These are phyloP conservation scores for Boletus reticuloceps DNA, from an alignment of 768 basidiomycete species.

Conservation along the genomic window DNA sequence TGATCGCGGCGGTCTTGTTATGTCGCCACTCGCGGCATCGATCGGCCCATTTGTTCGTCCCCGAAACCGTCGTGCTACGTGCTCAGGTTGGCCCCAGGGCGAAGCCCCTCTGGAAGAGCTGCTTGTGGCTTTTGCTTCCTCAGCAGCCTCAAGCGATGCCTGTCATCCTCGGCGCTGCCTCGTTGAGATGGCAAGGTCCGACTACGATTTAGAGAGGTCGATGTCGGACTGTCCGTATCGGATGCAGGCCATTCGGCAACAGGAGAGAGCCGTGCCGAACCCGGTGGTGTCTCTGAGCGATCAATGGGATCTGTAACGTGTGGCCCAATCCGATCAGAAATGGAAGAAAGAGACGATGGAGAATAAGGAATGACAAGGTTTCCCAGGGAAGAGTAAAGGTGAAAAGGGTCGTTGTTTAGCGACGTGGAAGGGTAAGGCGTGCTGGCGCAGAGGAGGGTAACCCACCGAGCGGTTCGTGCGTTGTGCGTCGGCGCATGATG, in stretches of 20 bases:
- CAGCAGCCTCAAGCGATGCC: slow-evolving; percentile 39
- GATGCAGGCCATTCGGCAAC: slow-evolving; percentile 44
- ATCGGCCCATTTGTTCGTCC: not conserved
- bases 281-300: slow-evolving; percentile 23
- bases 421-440: slow-evolving; percentile 29
- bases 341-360: slow-evolving; percentile 1
- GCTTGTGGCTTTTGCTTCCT: slow-evolving; percentile 52
- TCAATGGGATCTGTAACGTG: slow-evolving; percentile 18
- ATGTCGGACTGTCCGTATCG: slow-evolving; percentile 27
- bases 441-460: slow-evolving; percentile 33
- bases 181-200: slow-evolving; percentile 54
- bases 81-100: slow-evolving; percentile 23
- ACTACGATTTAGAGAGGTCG: slow-evolving; percentile 47
- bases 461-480: slow-evolving; percentile 42
- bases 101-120: slow-evolving; percentile 21
- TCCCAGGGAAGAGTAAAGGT: not conserved
- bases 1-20: not conserved
- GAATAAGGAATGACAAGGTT: not conserved
- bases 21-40: slow-evolving; percentile 4
- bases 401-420: slow-evolving; percentile 22
- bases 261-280: slow-evolving; percentile 43
- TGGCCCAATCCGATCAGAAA: slow-evolving; percentile 13
- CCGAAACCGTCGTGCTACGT: slow-evolving; percentile 4
- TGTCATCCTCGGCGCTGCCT: slow-evolving; percentile 33
- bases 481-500: slow-evolving; percentile 56